phyloP scores from a whole-genome alignment of 1,284 basidiomycete species.

The Fistulinella staudtii region DNA sequence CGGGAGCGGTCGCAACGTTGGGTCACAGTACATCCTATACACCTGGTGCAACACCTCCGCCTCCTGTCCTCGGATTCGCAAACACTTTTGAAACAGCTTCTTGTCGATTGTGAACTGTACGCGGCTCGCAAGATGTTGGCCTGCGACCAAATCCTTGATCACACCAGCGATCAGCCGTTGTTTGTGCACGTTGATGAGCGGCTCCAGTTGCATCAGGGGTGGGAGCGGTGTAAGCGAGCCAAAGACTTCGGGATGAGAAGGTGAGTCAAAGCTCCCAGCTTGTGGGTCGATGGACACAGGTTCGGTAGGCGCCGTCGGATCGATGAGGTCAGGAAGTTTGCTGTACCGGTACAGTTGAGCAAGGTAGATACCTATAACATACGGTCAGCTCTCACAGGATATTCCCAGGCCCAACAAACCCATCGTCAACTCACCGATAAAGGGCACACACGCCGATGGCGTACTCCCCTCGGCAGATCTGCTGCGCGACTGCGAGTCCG shows the following conservation, averaged over 20 bases:
- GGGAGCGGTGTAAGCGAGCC: conserved; percentile 66
- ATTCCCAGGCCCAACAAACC: neutral
- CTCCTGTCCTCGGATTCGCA: conserved; percentile 65
- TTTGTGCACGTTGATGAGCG: conserved; percentile 85
- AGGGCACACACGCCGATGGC: conserved; percentile 65
- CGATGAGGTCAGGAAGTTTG: conserved; percentile 75
- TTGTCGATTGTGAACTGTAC: conserved; percentile 68
- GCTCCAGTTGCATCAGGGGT: conserved; percentile 72
- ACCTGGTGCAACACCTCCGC: conserved; percentile 48
- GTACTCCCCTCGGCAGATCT: conserved; percentile 45
- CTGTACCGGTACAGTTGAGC: conserved; percentile 65
- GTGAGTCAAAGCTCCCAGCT: conserved; percentile 60
- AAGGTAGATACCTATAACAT: conserved; percentile 64
- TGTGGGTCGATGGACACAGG: conserved; percentile 60
- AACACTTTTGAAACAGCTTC: conserved; percentile 69
- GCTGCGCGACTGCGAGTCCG: conserved; percentile 36
- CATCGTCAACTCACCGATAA: conserved; percentile 58
- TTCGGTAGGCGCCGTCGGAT: conserved; percentile 73
- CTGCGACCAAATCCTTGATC: conserved; percentile 72
- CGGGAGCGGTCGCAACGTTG: conserved; percentile 12
- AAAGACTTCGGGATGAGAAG: conserved; percentile 74
- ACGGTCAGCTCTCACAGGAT: neutral
- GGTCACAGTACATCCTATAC: conserved; percentile 35
- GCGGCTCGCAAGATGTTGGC: conserved; percentile 74
- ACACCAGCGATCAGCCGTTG: conserved; percentile 75